Base-by-base conservation (phyloP, 1,284 basidiomycete genomes). In the Pisolithus thermaeus region DNA sequence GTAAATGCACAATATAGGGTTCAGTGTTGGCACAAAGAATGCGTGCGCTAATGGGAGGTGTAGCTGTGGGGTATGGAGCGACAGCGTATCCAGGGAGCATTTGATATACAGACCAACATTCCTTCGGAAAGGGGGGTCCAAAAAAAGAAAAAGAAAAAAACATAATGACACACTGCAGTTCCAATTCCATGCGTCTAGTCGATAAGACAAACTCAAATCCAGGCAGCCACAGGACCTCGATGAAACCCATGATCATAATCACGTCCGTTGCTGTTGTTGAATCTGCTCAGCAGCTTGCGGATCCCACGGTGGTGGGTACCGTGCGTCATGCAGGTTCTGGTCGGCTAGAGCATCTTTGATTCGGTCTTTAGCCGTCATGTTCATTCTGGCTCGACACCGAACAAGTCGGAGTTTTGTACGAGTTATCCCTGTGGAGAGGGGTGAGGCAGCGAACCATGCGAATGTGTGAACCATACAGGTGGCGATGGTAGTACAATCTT, bases 401-500 rank as follows among this genome's bases (percentile, higher is more conserved):
- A 86, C 73, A 18, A 88, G 79, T 14, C 87, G 81, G 7, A 87
- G 76, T 64, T 89, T 90, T n/a, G 87, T 90, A 42, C 86, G 77
- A 55, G 84, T 87, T 67, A 90, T 89, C 87, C 87, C 86, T 88
- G 53, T 23, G 39, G 16, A 16, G 12, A 22, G 14, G 9, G 36
- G 12, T 30, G 28, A 47, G n/a, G 12, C 39, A 22, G 44, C 30
- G 49, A 25, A 32, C 40, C 18, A 40, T 45, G 40, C 56, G 47
- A 53, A 27, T 7, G 41, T 25, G 46, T 44, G 51, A 20, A 30
- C 12, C 85, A n/a, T 58, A 93, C 92, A 92, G 18, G 83, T 90
- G 43, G 85, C 81, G 51, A 95, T 90, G 3, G 87, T 90, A 25
- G 77, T 76, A 35, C 84, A 78, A 65, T 96, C 93, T 59, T 93